Base-by-base conservation (phyloP, 345 rosid species). In the Eucalyptus albens region DNA sequence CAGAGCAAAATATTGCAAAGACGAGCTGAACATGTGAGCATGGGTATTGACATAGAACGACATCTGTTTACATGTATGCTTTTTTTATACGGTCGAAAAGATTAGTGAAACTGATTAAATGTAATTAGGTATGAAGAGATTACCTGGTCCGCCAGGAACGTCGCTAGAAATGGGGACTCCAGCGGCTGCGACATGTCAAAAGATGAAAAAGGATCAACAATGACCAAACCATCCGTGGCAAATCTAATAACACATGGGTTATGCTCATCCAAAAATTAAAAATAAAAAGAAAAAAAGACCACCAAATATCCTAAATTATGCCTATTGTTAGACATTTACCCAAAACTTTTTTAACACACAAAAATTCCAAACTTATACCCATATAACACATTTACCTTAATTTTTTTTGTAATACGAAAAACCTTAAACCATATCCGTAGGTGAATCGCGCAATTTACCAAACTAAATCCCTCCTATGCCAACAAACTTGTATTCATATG, bases 291-390 rank as follows among this genome's bases (percentile, higher is more conserved):
- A 50, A 50, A 8, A 37, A 17, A 15, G 1, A 24, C 3, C 29
- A 24, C 6, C 1, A 26, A 4, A 22, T 24, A 56, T 56, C 29
- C 13, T 56, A 24, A 56, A 56, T 9, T 56, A 24, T 56, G 29
- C 6, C 4, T 56, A 24, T 9, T 5, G 62, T 22, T 24, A 10
- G 3, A 24, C 29, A 56, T 56, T 1, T 56, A 56, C 2, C 27
- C 6, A 9, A 19, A 56, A 56, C 62, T 24, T 56, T 56, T 56
- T 9, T 56, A 11, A 22, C 1, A 56, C 6, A 56, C 29, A 56
- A 56, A 56, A 5, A 24, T 22, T 6, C 1, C 6, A 56, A 56
- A 56, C 1, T 56, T 56, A 24, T 56, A 56, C 0, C 0, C 1
- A 24, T 56, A 1, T 9, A 6, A 24, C 12, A 9, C 3, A 24